A percentile compares a stretch with the other conserved stretches of the same genome.
These are phyloP conservation scores for Amanita phalloides DNA, from an alignment of 768 basidiomycete species.

Conservation along the genomic window DNA sequence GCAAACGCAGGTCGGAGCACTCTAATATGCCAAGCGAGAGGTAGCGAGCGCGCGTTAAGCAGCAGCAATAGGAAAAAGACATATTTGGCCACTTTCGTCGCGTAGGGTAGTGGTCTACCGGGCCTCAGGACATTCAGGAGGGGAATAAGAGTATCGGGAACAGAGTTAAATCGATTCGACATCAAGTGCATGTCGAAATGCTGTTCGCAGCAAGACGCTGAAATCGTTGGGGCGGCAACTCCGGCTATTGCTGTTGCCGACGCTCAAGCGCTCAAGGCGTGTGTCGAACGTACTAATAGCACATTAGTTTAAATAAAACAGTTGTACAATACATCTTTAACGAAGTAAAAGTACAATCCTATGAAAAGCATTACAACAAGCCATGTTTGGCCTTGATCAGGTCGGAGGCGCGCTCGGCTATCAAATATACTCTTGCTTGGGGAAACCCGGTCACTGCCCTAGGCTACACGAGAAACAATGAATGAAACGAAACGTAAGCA, in stretches of 20 bases:
- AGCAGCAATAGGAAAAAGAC: constrained; percentile 37
- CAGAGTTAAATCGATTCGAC: background rate
- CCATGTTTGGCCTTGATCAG: constrained; percentile 15
- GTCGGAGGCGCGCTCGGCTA: constrained; percentile 25
- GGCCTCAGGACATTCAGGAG: background rate
- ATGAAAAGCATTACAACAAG: background rate
- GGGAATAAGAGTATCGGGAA: no score
- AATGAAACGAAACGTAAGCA: background rate
- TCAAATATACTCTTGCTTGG: constrained; percentile 22
- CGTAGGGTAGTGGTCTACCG: background rate
- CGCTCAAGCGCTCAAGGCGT: background rate
- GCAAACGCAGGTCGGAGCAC: constrained; percentile 38
- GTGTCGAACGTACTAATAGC: no score
- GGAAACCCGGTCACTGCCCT: constrained; percentile 7
- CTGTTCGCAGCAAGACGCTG: background rate
- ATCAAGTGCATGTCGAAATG: background rate
- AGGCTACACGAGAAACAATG: background rate
- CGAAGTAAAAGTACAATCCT: no score
- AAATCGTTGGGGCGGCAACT: background rate
- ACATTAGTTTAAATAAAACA: no score
- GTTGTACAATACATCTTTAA: no score
- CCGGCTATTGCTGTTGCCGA: background rate
- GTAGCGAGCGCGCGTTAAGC: constrained; percentile 51
- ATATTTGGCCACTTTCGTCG: constrained; percentile 23
- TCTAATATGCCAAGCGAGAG: constrained; percentile 55